Evolutionary conservation across 2,329 filamentous ascomycete species (phyloP).

Genomic region (Stenocarpella maydis): DNA sequence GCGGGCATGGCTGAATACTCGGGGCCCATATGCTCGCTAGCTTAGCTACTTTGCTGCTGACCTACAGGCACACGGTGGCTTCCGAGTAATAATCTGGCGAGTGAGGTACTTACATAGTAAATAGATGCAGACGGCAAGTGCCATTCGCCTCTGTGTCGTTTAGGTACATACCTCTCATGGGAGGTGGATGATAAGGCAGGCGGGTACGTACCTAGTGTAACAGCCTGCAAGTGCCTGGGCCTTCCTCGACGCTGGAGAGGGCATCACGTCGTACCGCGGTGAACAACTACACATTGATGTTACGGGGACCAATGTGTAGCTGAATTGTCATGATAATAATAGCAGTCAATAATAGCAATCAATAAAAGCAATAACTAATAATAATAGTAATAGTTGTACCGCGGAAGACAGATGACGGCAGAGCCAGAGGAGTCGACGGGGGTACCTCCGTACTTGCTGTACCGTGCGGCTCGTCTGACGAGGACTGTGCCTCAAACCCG

Average conservation of each 20-base stretch:
- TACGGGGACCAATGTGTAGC: not conserved
- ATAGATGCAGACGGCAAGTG: no score
- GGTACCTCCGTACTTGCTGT: no score
- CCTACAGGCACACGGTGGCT: constrained; percentile 15
- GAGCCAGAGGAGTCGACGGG: not conserved
- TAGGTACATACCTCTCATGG: no score
- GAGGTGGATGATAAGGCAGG: no score
- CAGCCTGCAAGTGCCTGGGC: not conserved
- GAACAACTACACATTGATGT: not conserved
- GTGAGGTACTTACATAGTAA: constrained; percentile 1
- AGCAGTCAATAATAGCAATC: no score
- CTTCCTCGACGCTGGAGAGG: not conserved
- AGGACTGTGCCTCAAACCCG: constrained; percentile 16
- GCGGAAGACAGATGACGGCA: no score
- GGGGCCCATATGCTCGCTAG: not conserved
- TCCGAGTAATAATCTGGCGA: not conserved
- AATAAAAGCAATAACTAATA: no score
- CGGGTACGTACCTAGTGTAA: no score
- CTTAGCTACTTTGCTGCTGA: not conserved
- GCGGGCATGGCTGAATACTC: no score
- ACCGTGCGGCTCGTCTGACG: constrained; percentile 18
- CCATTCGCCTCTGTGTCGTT: no score
- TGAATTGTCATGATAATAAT: not conserved
- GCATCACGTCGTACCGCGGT: not conserved
- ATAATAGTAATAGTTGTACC: no score